These are phyloP conservation scores for Parachaetomium inaequale DNA, from an alignment of 495 filamentous ascomycete genomes.

Conservation along the genomic window DNA sequence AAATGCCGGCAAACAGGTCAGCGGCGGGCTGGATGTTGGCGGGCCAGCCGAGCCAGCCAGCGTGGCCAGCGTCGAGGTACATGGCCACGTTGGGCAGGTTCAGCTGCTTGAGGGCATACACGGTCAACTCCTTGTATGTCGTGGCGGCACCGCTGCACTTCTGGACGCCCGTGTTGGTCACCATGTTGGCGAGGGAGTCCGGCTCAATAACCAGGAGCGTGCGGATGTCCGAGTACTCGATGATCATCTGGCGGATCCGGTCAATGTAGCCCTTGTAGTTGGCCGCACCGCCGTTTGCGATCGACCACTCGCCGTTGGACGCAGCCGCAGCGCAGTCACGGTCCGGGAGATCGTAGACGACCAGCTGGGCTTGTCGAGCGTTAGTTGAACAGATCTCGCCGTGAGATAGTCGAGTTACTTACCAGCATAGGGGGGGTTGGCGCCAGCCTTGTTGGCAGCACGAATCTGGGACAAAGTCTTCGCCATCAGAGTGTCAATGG, in stretches of 20 bases:
- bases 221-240: conserved; percentile 52
- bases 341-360: conserved; percentile 74
- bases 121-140: conserved; percentile 63
- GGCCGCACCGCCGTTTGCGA: conserved; percentile 51
- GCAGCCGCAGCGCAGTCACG: conserved; percentile 74
- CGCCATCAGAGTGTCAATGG: conserved; percentile 54
- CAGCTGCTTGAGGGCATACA: conserved; percentile 66
- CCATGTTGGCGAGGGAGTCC: conserved; percentile 74
- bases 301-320: conserved; percentile 69
- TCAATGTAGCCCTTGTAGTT: conserved; percentile 74
- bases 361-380: conserved; percentile 35
- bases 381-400: neutral
- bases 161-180: conserved; percentile 65
- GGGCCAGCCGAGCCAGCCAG: conserved; percentile 79
- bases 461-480: conserved; percentile 53
- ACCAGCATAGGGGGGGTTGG: conserved; percentile 34
- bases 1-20: conserved; percentile 60
- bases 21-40: conserved; percentile 72
- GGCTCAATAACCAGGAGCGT: conserved; percentile 63
- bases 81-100: conserved; percentile 74
- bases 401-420: neutral
- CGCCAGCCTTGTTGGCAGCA: conserved; percentile 53
- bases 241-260: conserved; percentile 55
- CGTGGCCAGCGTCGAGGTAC: conserved; percentile 81
- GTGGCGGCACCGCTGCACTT: conserved; percentile 61